A percentile compares a stretch with the other conserved stretches of the same genome.
phyloP scores from a whole-genome alignment of 2,329 filamentous ascomycete genomes.

The Paraphaeosphaeria sporulosa region DNA sequence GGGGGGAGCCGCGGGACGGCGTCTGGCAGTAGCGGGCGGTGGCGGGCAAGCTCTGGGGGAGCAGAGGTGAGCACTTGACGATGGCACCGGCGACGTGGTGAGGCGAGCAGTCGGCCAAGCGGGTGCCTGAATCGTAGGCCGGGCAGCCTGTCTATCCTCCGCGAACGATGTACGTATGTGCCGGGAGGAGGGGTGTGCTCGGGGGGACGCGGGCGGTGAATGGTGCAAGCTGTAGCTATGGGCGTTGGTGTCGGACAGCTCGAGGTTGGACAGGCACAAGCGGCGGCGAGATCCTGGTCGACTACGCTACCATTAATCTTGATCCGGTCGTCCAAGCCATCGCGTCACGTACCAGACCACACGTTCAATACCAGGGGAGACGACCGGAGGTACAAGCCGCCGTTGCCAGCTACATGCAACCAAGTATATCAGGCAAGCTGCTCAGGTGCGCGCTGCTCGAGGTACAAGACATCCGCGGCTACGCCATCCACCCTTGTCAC shows the following conservation, averaged over 20 bases:
- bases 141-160: not conserved
- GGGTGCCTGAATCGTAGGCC: not conserved
- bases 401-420: not conserved
- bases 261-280: conserved; percentile 6
- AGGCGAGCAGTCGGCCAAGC: conserved; percentile 12
- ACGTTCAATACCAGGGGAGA: not conserved
- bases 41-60: conserved; percentile 22
- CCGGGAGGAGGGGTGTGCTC: not conserved
- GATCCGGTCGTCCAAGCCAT: conserved; percentile 6
- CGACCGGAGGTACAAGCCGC: not conserved
- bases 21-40: conserved; percentile 9
- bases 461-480: conserved; percentile 10
- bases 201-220: not conserved
- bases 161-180: not conserved
- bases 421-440: not conserved
- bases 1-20: not conserved
- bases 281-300: conserved; percentile 7
- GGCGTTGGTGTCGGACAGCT: conserved; percentile 5
- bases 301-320: conserved; percentile 4
- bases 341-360: not conserved
- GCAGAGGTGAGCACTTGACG: conserved; percentile 21
- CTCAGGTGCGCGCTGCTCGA: not conserved
- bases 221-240: conserved; percentile 1
- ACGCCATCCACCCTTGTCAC: conserved; percentile 7
- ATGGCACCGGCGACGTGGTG: conserved; percentile 32